Base-by-base conservation (phyloP, 805 yeast genomes). In the Wickerhamiella azymoides region DNA sequence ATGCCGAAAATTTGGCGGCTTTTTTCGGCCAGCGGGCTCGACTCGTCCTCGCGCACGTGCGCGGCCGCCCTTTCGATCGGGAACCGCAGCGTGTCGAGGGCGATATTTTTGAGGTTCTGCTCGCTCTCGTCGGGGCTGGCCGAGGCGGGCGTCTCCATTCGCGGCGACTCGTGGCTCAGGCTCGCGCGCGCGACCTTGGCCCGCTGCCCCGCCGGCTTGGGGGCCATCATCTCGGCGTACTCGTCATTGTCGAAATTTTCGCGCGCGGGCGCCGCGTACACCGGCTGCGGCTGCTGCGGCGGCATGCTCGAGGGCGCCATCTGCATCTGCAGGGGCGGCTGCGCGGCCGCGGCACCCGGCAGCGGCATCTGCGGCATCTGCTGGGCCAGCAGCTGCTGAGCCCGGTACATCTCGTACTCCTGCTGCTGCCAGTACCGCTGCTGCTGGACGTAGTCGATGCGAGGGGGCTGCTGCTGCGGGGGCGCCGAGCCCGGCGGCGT, bases 1-100 rank as follows among this genome's bases (percentile, higher is more conserved):
- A 84, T 72, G 10, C 88, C 95, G 61, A 84, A 83, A 1, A 83
- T 67, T 60, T 84, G 96, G 45, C 65, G 55, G 30, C 55, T 47
- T 33, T 61, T 58, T 39, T 66, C 70, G 36, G 57, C 48, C 21
- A 47, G 37, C 2, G 47, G 50, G 10, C 51, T 46, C 21, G 37
- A 28, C 5, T 50, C 52, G 33, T 50, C 50, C 19, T 46, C 50
- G 2, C 49, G 45, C 5, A 47, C 49, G 11, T 43, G 47, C 24
- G 49, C 47, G 8, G 40, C 50, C 5, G 49, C 43, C n/a, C 40
- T 40, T n/a, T 47, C 50, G 4, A 50, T 43, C 10, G 52, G 52
- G 45, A 16, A 50, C 27, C 37, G 42, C n/a, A 50, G 46, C 35
- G 47, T 40, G 25, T 45, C 46, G 19, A 50, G 10, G 10, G 52